Evolutionary conservation across 2,329 filamentous ascomycete genomes (phyloP), one percentile per base, ranked within the genome.

Genomic region (Hortaea werneckii): DNA sequence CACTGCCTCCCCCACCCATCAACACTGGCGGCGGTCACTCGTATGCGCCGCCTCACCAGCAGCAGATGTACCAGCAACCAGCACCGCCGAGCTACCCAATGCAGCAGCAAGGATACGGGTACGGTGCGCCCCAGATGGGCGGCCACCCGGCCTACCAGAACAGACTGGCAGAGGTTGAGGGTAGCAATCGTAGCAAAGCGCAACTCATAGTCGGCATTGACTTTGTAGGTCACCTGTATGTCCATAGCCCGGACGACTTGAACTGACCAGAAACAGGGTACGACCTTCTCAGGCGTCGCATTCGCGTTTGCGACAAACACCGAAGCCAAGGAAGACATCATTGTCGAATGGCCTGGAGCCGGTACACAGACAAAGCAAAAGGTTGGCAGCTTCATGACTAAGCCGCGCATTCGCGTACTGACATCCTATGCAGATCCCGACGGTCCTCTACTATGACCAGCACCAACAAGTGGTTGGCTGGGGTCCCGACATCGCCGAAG

Each of bases 391-490:
- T 9, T n/a, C 7, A 10, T 20, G 2, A 20, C 28, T 41, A 20
- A 28, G 38, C 35, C 38, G 37, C 29, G 9, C 41, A 34, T 37
- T 9, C 32, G 32, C 47, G 37, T 37, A 43, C 54, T 57, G 50
- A 62, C 47, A 38, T 29, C 30, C 34, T 42, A 41, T 13, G 37
- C 61, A 94, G 92, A 96, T 98, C 58, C 92, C 92, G 11, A 96
- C 92, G 10, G 92, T 98, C n/a, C 79, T 98, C 50, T 98, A 98
- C 74, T 98, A 98, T 65, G 92, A 98, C 65, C 90, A 96, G 69
- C 95, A 95, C 67, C 92, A 98, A 64, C 95, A 96, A 68, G 92
- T 98, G 41, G 92, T 96, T n/a, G 92, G 92, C 58, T 98, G 92
- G 92, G 92, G 92, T 51, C 89, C 90, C 47, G 92, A 98, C 74